Evolutionary conservation across 2,329 filamentous ascomycete species (phyloP).

Genomic region (Bipolaris sorokiniana): DNA sequence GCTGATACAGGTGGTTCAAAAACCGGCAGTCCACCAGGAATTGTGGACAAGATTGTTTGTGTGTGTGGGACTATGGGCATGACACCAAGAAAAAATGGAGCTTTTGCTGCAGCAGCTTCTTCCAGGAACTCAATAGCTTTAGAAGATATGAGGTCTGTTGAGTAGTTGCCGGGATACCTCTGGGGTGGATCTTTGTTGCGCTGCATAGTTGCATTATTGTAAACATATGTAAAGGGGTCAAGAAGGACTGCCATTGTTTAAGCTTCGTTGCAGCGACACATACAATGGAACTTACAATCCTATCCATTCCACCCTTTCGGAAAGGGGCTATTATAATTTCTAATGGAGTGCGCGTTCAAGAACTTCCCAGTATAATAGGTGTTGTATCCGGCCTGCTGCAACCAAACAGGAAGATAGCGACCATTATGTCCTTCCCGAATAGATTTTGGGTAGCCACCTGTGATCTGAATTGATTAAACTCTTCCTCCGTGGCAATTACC

Average conservation of each 20-base stretch:
- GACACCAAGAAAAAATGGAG: slow-evolving; percentile 71
- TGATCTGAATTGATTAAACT: too few species aligned
- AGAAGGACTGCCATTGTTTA: too few species aligned
- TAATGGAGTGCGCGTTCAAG: slow-evolving; percentile 64
- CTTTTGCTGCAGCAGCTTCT: slow-evolving; percentile 59
- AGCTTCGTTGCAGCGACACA: too few species aligned
- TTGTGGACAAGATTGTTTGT: too few species aligned
- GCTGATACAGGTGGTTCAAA: slow-evolving; percentile 62
- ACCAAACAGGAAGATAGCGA: too few species aligned
- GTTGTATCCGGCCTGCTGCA: too few species aligned
- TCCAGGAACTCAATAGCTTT: slow-evolving; percentile 67
- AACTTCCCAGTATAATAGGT: too few species aligned
- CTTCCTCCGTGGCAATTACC: too few species aligned
- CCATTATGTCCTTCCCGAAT: too few species aligned
- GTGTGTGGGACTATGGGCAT: slow-evolving; percentile 71
- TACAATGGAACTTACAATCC: too few species aligned
- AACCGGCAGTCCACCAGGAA: too few species aligned
- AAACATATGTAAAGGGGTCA: slow-evolving; percentile 72
- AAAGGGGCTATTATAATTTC: slow-evolving; percentile 66
- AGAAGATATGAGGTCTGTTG: slow-evolving; percentile 64
- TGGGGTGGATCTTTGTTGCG: slow-evolving; percentile 63
- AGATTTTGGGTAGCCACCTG: too few species aligned
- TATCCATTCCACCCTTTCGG: slow-evolving; percentile 66
- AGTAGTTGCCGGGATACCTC: slow-evolving; percentile 62
- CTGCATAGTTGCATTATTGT: slow-evolving; percentile 69